Evolutionary conservation across 306 rosid genomes (phyloP), one percentile per base, ranked within the genome.

Genomic region (Mimosa bimucronata): DNA sequence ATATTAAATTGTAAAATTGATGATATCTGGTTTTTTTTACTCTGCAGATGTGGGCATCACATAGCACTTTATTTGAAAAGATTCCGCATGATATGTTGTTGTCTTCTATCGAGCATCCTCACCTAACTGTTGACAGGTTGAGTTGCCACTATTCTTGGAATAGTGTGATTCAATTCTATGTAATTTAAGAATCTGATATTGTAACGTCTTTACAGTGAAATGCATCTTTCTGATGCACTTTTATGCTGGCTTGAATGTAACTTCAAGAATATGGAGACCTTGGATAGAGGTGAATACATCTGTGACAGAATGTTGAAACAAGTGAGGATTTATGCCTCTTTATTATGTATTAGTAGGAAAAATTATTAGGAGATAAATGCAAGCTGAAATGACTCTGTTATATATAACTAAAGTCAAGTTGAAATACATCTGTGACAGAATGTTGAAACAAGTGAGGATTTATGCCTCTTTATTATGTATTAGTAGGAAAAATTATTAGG

Each of bases 71-170:
- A 66, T 93, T 91, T 79, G 80, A 71, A 37, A 70, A 82, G 77
- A 79, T 91, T 78, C 98, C 94, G 46, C 85, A 84, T 70, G 66
- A 83, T 46, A 71, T 93, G 77, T 82, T 93, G 77, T 69, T 81
- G 60, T 84, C 82, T 85, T 87, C 87, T 76, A 64, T 88, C 38
- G 77, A 85, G 87, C 92, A 88, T 79, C 87, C 88, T 69, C 75
- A 78, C 77, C 81, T 93, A 85, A 93, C 97, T 13, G 85, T 89
- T 72, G 97, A 93, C 83, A 91, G 97, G 98, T 93, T 77, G 82
- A 29, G 57, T 37, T 38, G 62, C 13, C 62, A 60, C 50, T 81
- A 65, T 74, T 74, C 69, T 62, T 25, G 19, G 75, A 75, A 70
- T 81, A 73, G 52, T 66, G 30, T 81, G 29, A 80, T 73, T 83